phyloP scores from a whole-genome alignment of 352 stramenopile species.

The Pythium monospermum region DNA sequence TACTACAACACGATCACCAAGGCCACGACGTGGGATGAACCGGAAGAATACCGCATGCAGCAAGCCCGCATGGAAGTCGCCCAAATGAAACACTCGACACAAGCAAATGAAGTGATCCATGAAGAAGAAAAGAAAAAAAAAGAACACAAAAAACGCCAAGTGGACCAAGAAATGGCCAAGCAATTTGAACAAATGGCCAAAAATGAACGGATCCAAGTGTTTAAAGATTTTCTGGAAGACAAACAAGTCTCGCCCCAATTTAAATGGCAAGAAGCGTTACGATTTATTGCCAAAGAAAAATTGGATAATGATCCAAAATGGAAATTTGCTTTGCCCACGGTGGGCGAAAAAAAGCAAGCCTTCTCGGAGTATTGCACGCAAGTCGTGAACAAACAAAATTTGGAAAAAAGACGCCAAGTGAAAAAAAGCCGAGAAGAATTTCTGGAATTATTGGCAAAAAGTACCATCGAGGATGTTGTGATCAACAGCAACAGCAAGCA shows the following conservation, averaged over 20 bases:
- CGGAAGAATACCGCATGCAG: constrained; percentile 71
- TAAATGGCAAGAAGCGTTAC: constrained; percentile 73
- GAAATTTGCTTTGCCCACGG: constrained; percentile 54
- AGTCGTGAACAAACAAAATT: constrained; percentile 54
- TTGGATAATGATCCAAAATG: constrained; percentile 56
- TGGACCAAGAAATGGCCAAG: constrained; percentile 34
- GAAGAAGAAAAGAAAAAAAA: constrained; percentile 28
- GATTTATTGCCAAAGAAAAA: constrained; percentile 51
- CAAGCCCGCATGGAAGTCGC: constrained; percentile 64
- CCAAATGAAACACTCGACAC: constrained; percentile 44
- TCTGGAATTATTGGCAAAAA: constrained; percentile 59
- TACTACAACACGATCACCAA: constrained; percentile 80
- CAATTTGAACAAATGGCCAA: constrained; percentile 45
- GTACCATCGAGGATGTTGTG: constrained; percentile 34
- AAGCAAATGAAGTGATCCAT: constrained; percentile 8
- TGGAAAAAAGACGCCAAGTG: constrained; percentile 59
- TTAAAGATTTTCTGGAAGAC: constrained; percentile 71
- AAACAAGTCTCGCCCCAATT: constrained; percentile 60
- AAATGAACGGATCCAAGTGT: constrained; percentile 45
- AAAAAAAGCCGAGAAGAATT: constrained; percentile 78
- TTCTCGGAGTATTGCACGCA: constrained; percentile 83
- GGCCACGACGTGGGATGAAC: constrained; percentile 76
- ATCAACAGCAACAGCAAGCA: too few species aligned
- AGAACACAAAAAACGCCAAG: constrained; percentile 40
- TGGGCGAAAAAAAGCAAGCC: constrained; percentile 81